Conservation (phyloP, 306 rosid genomes). For the Ormosia semicastrata region DNA sequence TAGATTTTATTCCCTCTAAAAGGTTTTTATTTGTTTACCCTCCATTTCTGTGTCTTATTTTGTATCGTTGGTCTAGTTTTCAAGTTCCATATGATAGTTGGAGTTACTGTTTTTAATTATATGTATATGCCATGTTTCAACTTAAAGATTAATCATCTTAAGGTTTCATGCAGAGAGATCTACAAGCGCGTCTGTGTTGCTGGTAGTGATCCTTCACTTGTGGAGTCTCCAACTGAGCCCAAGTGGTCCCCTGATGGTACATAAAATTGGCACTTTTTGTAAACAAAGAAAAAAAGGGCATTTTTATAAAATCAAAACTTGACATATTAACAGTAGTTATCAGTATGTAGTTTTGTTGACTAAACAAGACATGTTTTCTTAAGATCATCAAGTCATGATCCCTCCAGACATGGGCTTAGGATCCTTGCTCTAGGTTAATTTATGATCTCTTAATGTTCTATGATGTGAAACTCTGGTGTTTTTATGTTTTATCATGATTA, state of each 20-base stretch:
- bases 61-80: not conserved
- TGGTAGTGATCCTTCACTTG: slow-evolving; percentile 61
- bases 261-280: slow-evolving; percentile 4
- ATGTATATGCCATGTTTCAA: slow-evolving; percentile 4
- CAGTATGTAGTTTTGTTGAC: slow-evolving; percentile 7
- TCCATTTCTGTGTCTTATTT: slow-evolving; percentile 9
- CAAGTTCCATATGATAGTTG: not conserved
- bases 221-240: slow-evolving; percentile 94
- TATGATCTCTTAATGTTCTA: not conserved
- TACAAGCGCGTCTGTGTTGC: slow-evolving; percentile 63
- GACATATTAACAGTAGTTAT: not conserved
- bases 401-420: not conserved
- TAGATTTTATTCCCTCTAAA: not conserved
- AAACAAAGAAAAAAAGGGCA: not conserved
- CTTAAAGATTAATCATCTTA: slow-evolving; percentile 18
- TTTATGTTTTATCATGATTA: not conserved
- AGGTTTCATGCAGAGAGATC: slow-evolving; percentile 58
- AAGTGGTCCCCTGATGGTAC: slow-evolving; percentile 93
- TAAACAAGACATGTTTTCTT: not conserved
- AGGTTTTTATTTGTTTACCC: not conserved
- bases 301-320: not conserved
- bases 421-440: not conserved
- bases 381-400: not conserved
- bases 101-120: not conserved
- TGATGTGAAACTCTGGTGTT: not conserved